Base-by-base conservation (phyloP, 257 asterid genomes). In the Capsicum chinense region DNA sequence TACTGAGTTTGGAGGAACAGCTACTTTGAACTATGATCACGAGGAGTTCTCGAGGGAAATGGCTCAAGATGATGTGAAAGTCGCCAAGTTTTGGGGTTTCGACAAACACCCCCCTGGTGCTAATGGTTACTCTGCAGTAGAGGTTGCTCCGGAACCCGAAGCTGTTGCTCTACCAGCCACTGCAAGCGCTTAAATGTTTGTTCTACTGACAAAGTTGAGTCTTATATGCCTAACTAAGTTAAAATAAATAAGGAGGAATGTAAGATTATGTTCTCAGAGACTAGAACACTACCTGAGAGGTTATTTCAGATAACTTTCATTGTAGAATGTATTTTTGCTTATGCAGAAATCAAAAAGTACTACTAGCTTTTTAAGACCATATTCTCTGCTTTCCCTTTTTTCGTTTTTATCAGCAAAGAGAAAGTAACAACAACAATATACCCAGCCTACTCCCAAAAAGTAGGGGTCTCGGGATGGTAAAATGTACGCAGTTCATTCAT, bases 1-100 rank as follows among this genome's bases (percentile, higher is more conserved):
- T 0, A 90, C 91, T 11, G 98, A 94, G 90, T 89, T 96, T 82
- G 99, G 99, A 78, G 99, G 99, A 85, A 90, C 88, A 86, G 97
- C 98, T 68, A 92, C 97, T 1, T 87, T 93, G 86, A 90, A 90
- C 81, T 96, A 96, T 26, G 97, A 96, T 81, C 99, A 97, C 33
- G 95, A 90, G 87, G 99, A 94, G 88, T 96, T 96, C 84, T 93
- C 98, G 0, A 92, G 90, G 88, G 94, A 79, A 76, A 96, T 96
- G 99, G 94, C 90, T 12, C 90, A 89, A 83, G 98, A 96, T 54
- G 98, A 96, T 79, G 91, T 89, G 63, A 96, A 91, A 85, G 88
- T 89, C 47, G 94, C 95, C 9, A 92, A 91, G 84, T 56, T 91
- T 16, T 94, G 98, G 99, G 95, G 98, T 63, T 80, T 91, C 5